Base-by-base conservation (phyloP, 768 basidiomycete species). In the Phlebiopsis flavidoalba region DNA sequence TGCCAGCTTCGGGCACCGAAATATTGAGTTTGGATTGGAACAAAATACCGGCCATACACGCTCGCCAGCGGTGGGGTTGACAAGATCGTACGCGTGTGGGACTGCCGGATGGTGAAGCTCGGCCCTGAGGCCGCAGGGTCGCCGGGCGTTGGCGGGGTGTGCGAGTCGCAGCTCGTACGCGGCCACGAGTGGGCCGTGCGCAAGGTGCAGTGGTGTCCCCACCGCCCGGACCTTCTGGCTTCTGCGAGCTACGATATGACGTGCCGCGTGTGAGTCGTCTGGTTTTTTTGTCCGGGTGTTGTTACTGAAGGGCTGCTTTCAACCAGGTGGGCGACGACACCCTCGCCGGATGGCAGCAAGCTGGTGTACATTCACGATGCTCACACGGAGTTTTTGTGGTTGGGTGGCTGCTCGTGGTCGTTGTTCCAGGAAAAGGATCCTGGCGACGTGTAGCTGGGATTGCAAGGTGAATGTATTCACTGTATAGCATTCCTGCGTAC, bases 381-480 rank as follows among this genome's bases (percentile, higher is more conserved):
- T 6, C 96, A 98, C 70, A 95, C 91, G 1, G 96, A 98, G 75
- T 98, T 98, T 73, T 93, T 96, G 22, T 31, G 26, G 26, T 31
- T 6, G 26, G 90, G 91, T 46, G 95, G 93, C 0, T 88, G 91
- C 68, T 81, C 83, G 51, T 97, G 95, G 95, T 93, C 92, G n/a
- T 72, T 97, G 66, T 95, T 86, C 64, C 93, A 97, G 52, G 87
- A 92, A n/a, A 68, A 91, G 92, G 0, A 70, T 94, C 17, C 69
- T 98, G 51, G 94, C 91, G 45, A 95, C 88, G 61, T 95, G 93
- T 72, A 86, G 89, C 53, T 98, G 96, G 96, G 96, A 98, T 65
- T 84, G 89, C 66, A 83, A 85, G 74, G 74, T 96, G 57, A 84
- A 88, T 73, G 79, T 95, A 63, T 94, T 91, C 71, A 84, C 83